phyloP scores from a whole-genome alignment of 495 filamentous ascomycete species.

The Apiosordaria backusii region DNA sequence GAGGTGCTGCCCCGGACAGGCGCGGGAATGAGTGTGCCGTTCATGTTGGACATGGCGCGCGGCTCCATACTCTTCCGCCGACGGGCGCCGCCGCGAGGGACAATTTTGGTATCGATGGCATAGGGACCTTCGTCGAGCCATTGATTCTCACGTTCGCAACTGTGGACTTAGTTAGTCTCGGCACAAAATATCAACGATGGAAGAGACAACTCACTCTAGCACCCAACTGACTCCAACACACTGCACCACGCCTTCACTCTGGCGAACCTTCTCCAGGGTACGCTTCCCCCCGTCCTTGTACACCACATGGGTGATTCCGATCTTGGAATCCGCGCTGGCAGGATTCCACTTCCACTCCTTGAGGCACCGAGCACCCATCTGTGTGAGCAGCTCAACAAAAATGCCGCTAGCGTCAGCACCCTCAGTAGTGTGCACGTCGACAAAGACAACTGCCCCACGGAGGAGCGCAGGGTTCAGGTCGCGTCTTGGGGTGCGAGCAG shows the following conservation, averaged over 20 bases:
- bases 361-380: conserved; percentile 83
- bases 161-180: conserved; percentile 32
- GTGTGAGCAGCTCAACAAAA: conserved; percentile 74
- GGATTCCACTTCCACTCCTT: conserved; percentile 86
- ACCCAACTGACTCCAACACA: conserved; percentile 89
- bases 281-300: conserved; percentile 89
- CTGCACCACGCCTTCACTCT: conserved; percentile 68
- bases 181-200: conserved; percentile 2
- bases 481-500: conserved; percentile 51
- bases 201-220: conserved; percentile 62
- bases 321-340: conserved; percentile 44
- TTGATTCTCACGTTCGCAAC: conserved; percentile 74
- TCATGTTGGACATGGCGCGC: conserved; percentile 66
- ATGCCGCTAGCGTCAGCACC: conserved; percentile 81
- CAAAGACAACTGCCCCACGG: conserved; percentile 75
- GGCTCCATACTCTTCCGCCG: conserved; percentile 93
- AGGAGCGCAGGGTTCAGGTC: conserved; percentile 52
- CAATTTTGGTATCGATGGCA: conserved; percentile 62
- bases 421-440: conserved; percentile 90
- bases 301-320: conserved; percentile 91
- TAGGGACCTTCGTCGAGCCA: conserved; percentile 72
- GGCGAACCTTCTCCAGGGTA: conserved; percentile 81
- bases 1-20: conserved; percentile 31
- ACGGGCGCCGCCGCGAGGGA: conserved; percentile 73
- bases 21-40: conserved; percentile 58